Base-by-base conservation (phyloP, 208 protist genomes). In the Crithidia acanthocephali region DNA sequence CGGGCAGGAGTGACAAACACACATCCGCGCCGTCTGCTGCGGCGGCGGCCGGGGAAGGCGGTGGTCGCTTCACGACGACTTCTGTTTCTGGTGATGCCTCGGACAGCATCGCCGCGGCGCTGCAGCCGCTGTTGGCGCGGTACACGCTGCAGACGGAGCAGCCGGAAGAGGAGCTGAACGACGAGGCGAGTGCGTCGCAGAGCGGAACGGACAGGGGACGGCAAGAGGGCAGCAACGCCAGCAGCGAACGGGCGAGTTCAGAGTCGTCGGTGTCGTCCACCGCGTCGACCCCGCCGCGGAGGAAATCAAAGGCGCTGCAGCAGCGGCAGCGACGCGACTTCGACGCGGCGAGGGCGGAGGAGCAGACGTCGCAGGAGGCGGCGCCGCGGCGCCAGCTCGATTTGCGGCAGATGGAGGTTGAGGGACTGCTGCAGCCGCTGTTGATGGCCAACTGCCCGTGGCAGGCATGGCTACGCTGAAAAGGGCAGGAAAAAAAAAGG, bases 371-470 rank as follows among this genome's bases (percentile, higher is more conserved):
- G 51, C 18, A 6, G 15, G 55, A 35, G 0, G 25, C 44, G 0
- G 44, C n/a, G 9, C 22, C 32, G 8, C 65, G 62, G 5, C 45
- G 62, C 15, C 64, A 35, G 28, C 37, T 94, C 48, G 80, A 92
- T 68, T 52, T 92, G 42, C 47, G 52, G 8, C 84, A 88, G 68
- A 88, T 95, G 84, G 81, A 92, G 63, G 44, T 61, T 13, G 85
- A 84, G 32, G 89, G 86, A 0, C 59, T 92, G 18, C 77, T 95
- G 32, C 57, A 80, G 52, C 78, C 83, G 13, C 63, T 70, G 53
- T 51, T 95, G 53, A 86, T 95, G 82, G 71, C 75, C 35, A 56
- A 71, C 51, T 95, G 89, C 51, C 85, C 86, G 13, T 95, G 89
- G 87, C 60, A 71, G 47, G 67, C 62, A 27, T 84, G 68, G 62